Evolutionary conservation across 208 protist genomes (phyloP), one percentile per base, ranked within the genome.

Genomic region (Leishmania gerbilli): DNA sequence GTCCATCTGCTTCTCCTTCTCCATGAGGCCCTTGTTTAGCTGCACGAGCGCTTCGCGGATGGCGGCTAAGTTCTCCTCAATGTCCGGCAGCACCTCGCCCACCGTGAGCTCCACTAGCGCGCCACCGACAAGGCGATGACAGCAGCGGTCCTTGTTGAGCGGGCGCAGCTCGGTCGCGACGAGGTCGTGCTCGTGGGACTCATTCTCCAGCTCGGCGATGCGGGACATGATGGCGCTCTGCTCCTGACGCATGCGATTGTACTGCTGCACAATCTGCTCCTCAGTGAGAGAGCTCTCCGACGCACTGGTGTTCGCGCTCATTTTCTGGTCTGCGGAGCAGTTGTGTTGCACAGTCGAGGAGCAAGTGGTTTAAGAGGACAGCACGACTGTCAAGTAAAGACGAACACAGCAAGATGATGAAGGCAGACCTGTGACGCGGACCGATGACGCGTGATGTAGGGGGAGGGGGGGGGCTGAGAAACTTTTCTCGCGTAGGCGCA

Each of bases 91-190:
- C 47, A 99, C 95, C 77, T 99, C 98, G 21, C 89, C 97, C 1
- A 99, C 97, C 11, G 95, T 99, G 79, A 96, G 93, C 87, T 99
- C 97, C 60, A 99, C 92, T 17, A 99, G 91, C 45, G 98, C 98
- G 49, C 95, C 97, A 55, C 98, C 98, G 21, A 99, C 92, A 49
- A 99, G 88, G 47, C 98, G 95, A 83, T 98, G 98, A 86, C 97
- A 99, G 85, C 97, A 97, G 82, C 98, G 97, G 60, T 94, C 89
- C 51, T 85, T 83, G 69, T 99, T 94, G 27, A 99, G 87, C 9
- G 93, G 89, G 21, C 87, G 88, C 6, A 99, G 90, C 51, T 95
- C 92, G 34, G 92, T 88, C 7, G 95, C 93, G 47, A 99, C 98
- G 27, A 98, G 87, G 72, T 94, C 86, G 91, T 99, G 95, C 88